Conservation (phyloP, 2,329 filamentous ascomycete genomes). For the Penicillium sp. region DNA sequence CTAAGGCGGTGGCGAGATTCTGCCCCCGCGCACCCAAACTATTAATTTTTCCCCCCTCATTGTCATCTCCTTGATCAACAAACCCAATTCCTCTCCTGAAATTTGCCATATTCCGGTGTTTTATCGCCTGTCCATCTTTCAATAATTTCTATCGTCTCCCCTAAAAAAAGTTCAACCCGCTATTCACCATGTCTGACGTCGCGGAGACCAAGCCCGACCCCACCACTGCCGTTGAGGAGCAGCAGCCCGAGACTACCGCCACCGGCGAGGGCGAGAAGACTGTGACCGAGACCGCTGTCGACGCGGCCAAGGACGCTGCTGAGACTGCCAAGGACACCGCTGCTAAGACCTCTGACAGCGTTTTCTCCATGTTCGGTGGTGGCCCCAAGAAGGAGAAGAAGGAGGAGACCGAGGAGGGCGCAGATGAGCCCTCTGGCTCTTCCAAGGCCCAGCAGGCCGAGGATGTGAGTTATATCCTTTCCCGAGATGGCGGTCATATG, state of each 20-base stretch:
- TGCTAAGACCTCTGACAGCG: constrained; percentile 52
- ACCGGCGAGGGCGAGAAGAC: constrained; percentile 35
- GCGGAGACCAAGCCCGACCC: constrained; percentile 46
- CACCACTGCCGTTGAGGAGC: constrained; percentile 39
- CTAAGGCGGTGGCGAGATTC: constrained; percentile 23
- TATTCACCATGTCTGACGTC: constrained; percentile 43
- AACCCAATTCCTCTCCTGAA: constrained; percentile 10
- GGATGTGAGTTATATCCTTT: constrained; percentile 50
- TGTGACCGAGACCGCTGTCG: constrained; percentile 33
- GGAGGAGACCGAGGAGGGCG: constrained; percentile 71
- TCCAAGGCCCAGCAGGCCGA: constrained; percentile 74
- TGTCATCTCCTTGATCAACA: constrained; percentile 22
- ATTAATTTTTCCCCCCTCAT: constrained; percentile 31
- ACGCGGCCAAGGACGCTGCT: constrained; percentile 39
- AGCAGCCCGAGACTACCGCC: constrained; percentile 34
- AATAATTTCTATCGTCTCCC: neutral
- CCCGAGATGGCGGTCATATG: neutral
- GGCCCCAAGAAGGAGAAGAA: constrained; percentile 97
- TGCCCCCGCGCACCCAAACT: constrained; percentile 26
- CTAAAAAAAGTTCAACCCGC: constrained; percentile 7
- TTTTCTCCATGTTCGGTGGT: constrained; percentile 99
- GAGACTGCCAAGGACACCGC: constrained; percentile 41
- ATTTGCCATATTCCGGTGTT: constrained; percentile 3
- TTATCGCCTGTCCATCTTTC: constrained; percentile 3
- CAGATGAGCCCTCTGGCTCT: constrained; percentile 83